A percentile compares a stretch with the other conserved stretches of the same genome.
phyloP scores from a whole-genome alignment of 495 filamentous ascomycete genomes.

The Penicillium alfredii region DNA sequence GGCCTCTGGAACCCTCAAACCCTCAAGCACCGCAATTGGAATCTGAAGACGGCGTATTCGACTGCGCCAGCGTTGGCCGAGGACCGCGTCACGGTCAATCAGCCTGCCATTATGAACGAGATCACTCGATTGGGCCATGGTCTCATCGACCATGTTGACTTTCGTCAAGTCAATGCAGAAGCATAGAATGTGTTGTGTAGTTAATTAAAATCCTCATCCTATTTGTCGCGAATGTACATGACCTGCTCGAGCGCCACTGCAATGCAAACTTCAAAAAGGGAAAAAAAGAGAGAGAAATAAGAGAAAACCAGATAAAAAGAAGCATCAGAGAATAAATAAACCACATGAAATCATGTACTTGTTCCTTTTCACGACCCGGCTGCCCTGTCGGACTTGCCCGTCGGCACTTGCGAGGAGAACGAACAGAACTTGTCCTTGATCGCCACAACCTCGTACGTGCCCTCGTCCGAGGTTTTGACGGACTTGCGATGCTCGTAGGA shows the following conservation, averaged over 20 bases:
- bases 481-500: constrained; percentile 74
- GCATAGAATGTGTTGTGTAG: background rate
- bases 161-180: constrained; percentile 10
- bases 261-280: constrained; percentile 28
- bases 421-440: constrained; percentile 90
- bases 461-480: constrained; percentile 80
- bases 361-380: constrained; percentile 17
- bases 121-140: constrained; percentile 52
- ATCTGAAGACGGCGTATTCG: constrained; percentile 61
- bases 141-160: constrained; percentile 39
- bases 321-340: constrained; percentile 17
- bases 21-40: constrained; percentile 49
- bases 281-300: constrained; percentile 4
- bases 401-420: constrained; percentile 60
- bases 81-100: constrained; percentile 58
- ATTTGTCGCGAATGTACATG: constrained; percentile 1
- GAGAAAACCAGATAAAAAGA: constrained; percentile 10
- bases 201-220: background rate
- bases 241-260: constrained; percentile 26
- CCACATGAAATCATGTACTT: constrained; percentile 17
- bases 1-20: constrained; percentile 77
- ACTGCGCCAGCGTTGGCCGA: constrained; percentile 47
- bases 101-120: constrained; percentile 67
- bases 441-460: constrained; percentile 91
- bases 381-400: constrained; percentile 39